Base-by-base conservation (phyloP, 2,329 filamentous ascomycete species). In the Mollisia scopiformis region DNA sequence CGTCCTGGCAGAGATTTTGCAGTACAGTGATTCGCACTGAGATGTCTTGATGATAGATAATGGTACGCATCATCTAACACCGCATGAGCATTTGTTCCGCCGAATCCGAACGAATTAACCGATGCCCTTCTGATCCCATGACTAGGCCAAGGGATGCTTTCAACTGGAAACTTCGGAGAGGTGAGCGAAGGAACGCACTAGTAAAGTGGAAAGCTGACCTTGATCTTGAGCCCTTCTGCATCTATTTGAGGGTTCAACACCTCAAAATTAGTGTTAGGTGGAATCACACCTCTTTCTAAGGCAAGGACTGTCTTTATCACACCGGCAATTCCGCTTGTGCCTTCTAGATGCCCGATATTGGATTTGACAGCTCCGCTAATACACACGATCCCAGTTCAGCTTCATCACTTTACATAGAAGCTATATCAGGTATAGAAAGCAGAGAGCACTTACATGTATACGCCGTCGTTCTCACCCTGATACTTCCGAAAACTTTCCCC, bases 201-300 rank as follows among this genome's bases (percentile, higher is more conserved):
- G 11, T 13, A 8, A 23, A 21, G 46, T 6, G 11, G 11, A 10
- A 11, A 19, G 30, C 25, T 50, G n/a, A 50, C 46, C 46, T 25
- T 50, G 5, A 50, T 6, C 6, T 28, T 16, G 14, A 50, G n/a
- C 7, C 6, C 6, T 30, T 25, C 46, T 11, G 25, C 6, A 50
- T 50, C 46, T 25, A 62, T 63, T 16, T 46, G 35, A 6, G 61
- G 57, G 33, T 63, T 65, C 16, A 53, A 28, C 30, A 53, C 31
- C n/a, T 61, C 51, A 31, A 61, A 61, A 14, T 52, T 52, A 7
- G 55, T 49, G 35, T 57, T 66, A 16, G 63, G 61, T 19, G 75
- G 73, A 28, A 79, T 75, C 13, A 76, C 71, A 0, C 73, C 74
- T 39, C 74, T 73, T 30, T 66, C 58, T 6, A 68, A 30, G 8